A percentile compares a stretch with the other conserved stretches of the same genome.
These are phyloP conservation scores for Backusella parvicylindrica DNA, from an alignment of 192 early-diverging fungal genomes.

Conservation along the genomic window DNA sequence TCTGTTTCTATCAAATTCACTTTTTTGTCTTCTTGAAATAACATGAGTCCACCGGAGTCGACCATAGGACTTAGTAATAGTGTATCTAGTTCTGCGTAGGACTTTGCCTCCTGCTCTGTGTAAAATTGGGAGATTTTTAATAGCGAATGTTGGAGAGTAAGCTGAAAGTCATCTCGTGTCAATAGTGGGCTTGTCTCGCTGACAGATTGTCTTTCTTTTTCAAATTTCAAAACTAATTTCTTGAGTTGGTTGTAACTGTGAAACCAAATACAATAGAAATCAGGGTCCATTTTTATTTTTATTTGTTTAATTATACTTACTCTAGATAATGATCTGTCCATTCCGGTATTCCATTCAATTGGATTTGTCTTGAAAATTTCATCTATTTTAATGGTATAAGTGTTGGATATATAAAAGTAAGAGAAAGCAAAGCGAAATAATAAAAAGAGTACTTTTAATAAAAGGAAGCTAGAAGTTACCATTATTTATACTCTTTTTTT, in stretches of 20 bases:
- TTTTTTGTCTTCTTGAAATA: background rate
- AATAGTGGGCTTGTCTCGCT: constrained; percentile 46
- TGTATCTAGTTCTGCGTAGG: constrained; percentile 61
- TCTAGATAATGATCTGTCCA: constrained; percentile 64
- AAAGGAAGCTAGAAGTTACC: background rate
- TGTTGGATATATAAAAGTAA: background rate
- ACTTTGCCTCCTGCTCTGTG: constrained; percentile 72
- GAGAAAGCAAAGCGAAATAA: background rate
- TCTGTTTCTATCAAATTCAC: background rate
- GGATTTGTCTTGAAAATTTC: constrained; percentile 83
- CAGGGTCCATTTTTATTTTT: background rate
- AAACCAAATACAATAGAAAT: background rate
- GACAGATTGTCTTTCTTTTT: constrained; percentile 46
- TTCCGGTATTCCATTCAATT: constrained; percentile 76
- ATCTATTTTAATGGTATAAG: constrained; percentile 21
- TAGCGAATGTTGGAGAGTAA: constrained; percentile 78
- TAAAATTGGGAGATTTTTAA: constrained; percentile 83
- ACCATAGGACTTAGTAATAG: background rate
- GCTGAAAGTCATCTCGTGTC: constrained; percentile 24
- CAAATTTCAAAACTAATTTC: constrained; percentile 71
- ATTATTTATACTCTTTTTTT: background rate
- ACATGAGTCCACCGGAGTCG: background rate
- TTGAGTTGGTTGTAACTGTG: constrained; percentile 70
- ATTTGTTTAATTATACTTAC: constrained; percentile 26
- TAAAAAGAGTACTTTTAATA: background rate